These are phyloP conservation scores for Cutaneotrichosporon sp. DNA, from an alignment of 1,284 basidiomycete genomes.

Conservation along the genomic window DNA sequence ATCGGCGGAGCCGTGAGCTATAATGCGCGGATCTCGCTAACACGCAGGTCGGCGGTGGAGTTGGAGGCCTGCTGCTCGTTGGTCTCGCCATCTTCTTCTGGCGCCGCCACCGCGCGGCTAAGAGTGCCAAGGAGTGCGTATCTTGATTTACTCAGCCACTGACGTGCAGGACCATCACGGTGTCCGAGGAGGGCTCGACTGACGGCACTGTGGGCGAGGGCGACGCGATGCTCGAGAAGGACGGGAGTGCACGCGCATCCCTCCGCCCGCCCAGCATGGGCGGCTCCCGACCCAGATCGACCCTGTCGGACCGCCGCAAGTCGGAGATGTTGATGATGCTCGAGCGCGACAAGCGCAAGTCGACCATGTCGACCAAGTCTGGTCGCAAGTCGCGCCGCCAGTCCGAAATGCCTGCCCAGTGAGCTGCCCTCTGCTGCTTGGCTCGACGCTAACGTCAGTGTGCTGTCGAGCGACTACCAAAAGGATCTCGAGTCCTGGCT, in stretches of 20 bases:
- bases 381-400: neutral
- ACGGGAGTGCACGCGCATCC: neutral
- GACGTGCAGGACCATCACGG: neutral
- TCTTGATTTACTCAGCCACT: neutral
- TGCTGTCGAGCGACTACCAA: neutral
- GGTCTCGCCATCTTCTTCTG: neutral
- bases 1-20: slow-evolving; percentile 1
- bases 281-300: too few species aligned
- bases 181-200: neutral
- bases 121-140: neutral
- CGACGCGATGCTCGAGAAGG: neutral
- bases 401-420: neutral
- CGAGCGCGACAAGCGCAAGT: slow-evolving; percentile 2
- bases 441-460: neutral
- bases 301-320: neutral
- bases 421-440: neutral
- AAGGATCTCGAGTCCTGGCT: neutral
- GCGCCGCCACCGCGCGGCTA: neutral
- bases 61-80: neutral
- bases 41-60: neutral
- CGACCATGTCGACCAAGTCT: neutral
- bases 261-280: neutral
- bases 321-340: neutral
- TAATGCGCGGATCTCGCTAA: neutral
- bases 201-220: neutral